Evolutionary conservation across 2,329 filamentous ascomycete species (phyloP).

Genomic region (Trichoderma oligosporum): DNA sequence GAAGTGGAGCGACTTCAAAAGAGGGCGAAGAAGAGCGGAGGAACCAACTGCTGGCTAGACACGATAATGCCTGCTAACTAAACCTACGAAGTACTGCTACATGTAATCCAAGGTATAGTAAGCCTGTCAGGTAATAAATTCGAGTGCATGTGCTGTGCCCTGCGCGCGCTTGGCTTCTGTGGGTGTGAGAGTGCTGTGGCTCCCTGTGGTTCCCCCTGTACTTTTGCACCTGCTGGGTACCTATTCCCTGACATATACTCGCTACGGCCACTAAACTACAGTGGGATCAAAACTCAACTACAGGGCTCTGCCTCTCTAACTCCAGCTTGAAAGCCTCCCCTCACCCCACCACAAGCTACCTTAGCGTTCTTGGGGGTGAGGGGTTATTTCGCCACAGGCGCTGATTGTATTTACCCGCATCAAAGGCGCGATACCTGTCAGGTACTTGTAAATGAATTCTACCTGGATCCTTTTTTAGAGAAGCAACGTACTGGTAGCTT

Average conservation of each 20-base stretch:
- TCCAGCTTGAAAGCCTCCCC: too few species aligned
- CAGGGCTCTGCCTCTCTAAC: conserved; percentile 9
- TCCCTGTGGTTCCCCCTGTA: neutral
- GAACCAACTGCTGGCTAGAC: neutral
- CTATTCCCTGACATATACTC: too few species aligned
- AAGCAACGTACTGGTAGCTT: too few species aligned
- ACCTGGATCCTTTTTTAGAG: too few species aligned
- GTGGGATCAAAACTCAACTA: neutral
- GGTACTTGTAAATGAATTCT: conserved; percentile 1
- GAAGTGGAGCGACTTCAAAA: conserved; percentile 6
- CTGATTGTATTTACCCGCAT: neutral
- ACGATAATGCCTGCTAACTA: neutral
- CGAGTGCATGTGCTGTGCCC: too few species aligned
- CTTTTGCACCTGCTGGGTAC: too few species aligned
- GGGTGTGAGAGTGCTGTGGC: neutral
- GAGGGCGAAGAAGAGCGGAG: conserved; percentile 7
- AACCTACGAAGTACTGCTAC: too few species aligned
- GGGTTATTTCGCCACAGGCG: conserved; percentile 4
- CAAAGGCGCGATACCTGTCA: neutral
- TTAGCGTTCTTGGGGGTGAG: conserved; percentile 9
- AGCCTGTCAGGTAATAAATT: too few species aligned
- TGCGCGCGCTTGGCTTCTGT: neutral
- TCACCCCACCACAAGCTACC: neutral
- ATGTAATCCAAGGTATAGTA: too few species aligned
- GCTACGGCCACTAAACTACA: too few species aligned